Evolutionary conservation across 2,329 filamentous ascomycete genomes (phyloP), one percentile per base, ranked within the genome.

Genomic region (Fonsecaea erecta): DNA sequence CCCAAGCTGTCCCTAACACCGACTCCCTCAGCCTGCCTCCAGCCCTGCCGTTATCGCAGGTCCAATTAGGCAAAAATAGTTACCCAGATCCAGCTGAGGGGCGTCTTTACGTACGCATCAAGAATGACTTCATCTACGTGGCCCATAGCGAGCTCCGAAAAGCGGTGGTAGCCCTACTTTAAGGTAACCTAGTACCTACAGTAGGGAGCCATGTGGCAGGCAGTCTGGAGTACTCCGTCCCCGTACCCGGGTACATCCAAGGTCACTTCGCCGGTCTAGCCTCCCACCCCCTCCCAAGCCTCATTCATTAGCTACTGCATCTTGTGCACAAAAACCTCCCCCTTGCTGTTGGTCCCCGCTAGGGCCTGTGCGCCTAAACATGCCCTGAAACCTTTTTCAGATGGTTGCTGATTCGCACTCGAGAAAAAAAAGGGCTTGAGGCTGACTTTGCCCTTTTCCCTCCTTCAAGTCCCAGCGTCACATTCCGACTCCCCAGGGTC

Each of bases 381-480:
- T 40, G 43, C 35, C 51, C 59, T 46, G 51, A 46, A 54, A 32
- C 59, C 48, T 35, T 54, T 28, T 34, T 48, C 51, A 21, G 34
- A 40, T 21, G 21, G 21, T 30, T 43, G 59, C 59, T 54, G 59
- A 61, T 61, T 61, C 59, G 59, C 48, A 61, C 59, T 26, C 59
- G 59, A 40, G 16, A 18, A 18, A 43, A 43, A 43, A 61, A 43
- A 46, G n/a, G 24, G 48, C 48, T 54, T 61, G 59, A 61, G 59
- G 59, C 62, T 60, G 62, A 52, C 56, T 60, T 54, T 53, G 55
- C 40, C 55, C 56, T 30, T 40, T 60, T 55, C 35, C 46, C 62
- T 58, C 48, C 51, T 51, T 61, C 40, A 48, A 43, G n/a, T 48
- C 60, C 58, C 60, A 69, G 52, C 57, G 67, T 69, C 62, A 48